Percentiles rank a stretch among this genome's conserved stretches.
Conservation (phyloP, 2,329 filamentous ascomycete genomes). For the Aspergillus viridinutans region DNA sequence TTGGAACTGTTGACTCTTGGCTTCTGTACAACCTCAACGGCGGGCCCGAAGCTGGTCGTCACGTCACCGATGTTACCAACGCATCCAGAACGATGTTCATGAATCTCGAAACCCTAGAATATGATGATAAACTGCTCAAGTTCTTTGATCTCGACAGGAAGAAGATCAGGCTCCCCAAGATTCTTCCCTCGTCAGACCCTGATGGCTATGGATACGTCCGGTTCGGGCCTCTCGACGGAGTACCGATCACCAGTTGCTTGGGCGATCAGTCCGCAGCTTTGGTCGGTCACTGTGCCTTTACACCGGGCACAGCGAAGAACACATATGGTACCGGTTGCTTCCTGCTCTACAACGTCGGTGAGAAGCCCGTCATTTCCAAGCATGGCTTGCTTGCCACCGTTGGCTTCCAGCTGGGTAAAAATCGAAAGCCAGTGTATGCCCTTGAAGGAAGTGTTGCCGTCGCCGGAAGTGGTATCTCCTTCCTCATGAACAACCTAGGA, state of each 20-base stretch:
- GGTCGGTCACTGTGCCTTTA: conserved; percentile 81
- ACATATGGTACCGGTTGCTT: conserved; percentile 91
- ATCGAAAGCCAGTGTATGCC: conserved; percentile 68
- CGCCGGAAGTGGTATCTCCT: conserved; percentile 75
- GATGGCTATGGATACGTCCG: conserved; percentile 67
- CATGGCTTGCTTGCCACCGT: conserved; percentile 82
- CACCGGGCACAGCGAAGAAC: conserved; percentile 78
- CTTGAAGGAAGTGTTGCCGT: conserved; percentile 81
- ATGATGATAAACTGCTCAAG: conserved; percentile 69
- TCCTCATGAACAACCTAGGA: conserved; percentile 62
- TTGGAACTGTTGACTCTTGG: conserved; percentile 88
- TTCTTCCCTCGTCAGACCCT: conserved; percentile 73
- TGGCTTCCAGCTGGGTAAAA: conserved; percentile 74
- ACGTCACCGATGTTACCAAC: conserved; percentile 83
- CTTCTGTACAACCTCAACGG: conserved; percentile 78
- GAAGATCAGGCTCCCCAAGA: conserved; percentile 74
- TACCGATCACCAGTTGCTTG: conserved; percentile 75
- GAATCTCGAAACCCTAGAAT: conserved; percentile 75
- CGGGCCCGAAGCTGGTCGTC: conserved; percentile 60
- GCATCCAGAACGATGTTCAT: conserved; percentile 93
- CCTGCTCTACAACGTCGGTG: conserved; percentile 81
- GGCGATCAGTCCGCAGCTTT: conserved; percentile 84
- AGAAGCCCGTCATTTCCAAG: conserved; percentile 77
- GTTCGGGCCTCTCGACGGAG: conserved; percentile 62
- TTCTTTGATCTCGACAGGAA: conserved; percentile 73